Conservation (phyloP, 371 early-diverging fungal species). For the Apophysomyces variabilis region DNA sequence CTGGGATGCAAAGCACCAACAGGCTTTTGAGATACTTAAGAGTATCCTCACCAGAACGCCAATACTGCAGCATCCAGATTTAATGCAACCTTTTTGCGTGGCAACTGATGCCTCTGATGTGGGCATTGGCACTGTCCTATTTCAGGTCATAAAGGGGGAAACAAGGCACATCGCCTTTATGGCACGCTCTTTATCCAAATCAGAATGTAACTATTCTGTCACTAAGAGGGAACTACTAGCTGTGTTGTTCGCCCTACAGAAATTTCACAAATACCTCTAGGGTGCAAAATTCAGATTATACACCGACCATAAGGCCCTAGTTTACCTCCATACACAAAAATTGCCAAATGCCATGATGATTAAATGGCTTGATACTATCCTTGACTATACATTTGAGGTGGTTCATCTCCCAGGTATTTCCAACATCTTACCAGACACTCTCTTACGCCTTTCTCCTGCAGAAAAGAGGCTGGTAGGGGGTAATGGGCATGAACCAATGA, state of each 20-base stretch:
- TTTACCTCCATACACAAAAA: slow-evolving; percentile 26
- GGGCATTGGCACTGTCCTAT: slow-evolving; percentile 44
- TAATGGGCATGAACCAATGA: slow-evolving; percentile 5
- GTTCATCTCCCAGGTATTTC: slow-evolving; percentile 25
- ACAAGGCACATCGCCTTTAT: slow-evolving; percentile 27
- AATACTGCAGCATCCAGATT: slow-evolving; percentile 17
- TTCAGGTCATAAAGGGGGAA: slow-evolving; percentile 17
- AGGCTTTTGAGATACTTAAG: too few species aligned
- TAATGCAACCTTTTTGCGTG: slow-evolving; percentile 28
- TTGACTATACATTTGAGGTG: slow-evolving; percentile 27
- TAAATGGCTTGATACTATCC: slow-evolving; percentile 28
- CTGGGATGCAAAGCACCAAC: too few species aligned
- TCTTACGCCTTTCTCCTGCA: slow-evolving; percentile 22
- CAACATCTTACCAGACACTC: slow-evolving; percentile 25
- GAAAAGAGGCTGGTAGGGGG: slow-evolving; percentile 25
- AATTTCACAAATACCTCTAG: slow-evolving; percentile 38
- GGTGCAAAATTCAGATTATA: slow-evolving; percentile 24
- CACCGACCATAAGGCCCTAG: slow-evolving; percentile 27
- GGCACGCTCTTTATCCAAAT: slow-evolving; percentile 15
- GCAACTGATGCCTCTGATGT: slow-evolving; percentile 47
- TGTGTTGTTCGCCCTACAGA: slow-evolving; percentile 25
- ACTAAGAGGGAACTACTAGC: slow-evolving; percentile 23
- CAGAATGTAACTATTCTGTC: slow-evolving; percentile 18
- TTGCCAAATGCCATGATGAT: slow-evolving; percentile 25
- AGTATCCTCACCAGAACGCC: too few species aligned